These are phyloP conservation scores for Globisporangium sylvaticum DNA, from an alignment of 352 stramenopile species.

Conservation along the genomic window DNA sequence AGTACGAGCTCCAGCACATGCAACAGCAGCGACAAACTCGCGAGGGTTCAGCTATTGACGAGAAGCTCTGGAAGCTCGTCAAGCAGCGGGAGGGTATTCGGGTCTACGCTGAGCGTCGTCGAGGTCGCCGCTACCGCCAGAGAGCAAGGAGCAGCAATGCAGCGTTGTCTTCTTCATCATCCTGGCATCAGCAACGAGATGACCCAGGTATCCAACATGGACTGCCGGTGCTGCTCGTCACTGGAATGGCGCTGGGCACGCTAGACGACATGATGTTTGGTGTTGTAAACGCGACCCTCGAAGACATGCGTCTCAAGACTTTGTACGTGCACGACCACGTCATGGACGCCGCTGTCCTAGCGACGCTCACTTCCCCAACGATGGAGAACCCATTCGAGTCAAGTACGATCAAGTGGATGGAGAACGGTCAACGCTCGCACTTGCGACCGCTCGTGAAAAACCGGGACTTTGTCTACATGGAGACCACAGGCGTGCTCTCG, in stretches of 20 bases:
- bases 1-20: slow-evolving; percentile 7
- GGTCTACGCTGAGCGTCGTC: slow-evolving; percentile 19
- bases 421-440: background rate
- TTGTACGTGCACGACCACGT: slow-evolving; percentile 12
- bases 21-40: slow-evolving; percentile 6
- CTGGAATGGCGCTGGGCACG: background rate
- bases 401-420: background rate
- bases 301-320: slow-evolving; percentile 6
- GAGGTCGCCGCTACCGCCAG: background rate
- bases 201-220: background rate
- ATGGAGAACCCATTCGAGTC: slow-evolving; percentile 3
- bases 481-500: slow-evolving; percentile 5
- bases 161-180: background rate
- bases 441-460: background rate
- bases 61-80: slow-evolving; percentile 1
- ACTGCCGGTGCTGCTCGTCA: slow-evolving; percentile 10
- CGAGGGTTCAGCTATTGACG: slow-evolving; percentile 2
- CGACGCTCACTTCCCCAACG: background rate
- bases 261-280: slow-evolving; percentile 21
- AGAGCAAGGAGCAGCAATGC: background rate
- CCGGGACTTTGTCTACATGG: background rate
- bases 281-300: slow-evolving; percentile 1
- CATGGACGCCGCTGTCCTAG: background rate
- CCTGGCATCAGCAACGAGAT: background rate
- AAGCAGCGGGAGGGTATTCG: background rate